Conservation (phyloP, 2,329 filamentous ascomycete species). For the Neonectria ditissima region DNA sequence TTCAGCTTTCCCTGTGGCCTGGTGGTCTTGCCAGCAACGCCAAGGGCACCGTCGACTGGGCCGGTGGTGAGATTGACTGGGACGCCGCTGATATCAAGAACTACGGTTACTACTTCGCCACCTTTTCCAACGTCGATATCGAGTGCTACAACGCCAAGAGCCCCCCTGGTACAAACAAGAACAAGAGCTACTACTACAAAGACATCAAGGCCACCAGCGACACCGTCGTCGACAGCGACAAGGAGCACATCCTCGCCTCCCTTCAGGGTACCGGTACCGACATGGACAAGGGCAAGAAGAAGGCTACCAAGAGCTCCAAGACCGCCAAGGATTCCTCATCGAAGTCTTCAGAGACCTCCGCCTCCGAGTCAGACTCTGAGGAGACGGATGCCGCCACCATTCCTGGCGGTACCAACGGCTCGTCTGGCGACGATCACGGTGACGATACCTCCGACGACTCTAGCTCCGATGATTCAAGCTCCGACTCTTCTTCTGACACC, state of each 20-base stretch:
- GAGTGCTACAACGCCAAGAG: conserved; percentile 80
- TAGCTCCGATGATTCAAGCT: conserved; percentile 27
- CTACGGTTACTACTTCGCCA: conserved; percentile 89
- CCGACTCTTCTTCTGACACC: conserved; percentile 27
- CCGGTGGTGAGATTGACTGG: conserved; percentile 93
- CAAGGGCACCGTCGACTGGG: conserved; percentile 89
- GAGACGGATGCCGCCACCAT: conserved; percentile 36
- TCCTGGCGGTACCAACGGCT: conserved; percentile 30
- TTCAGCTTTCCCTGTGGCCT: conserved; percentile 97
- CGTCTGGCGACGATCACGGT: conserved; percentile 18
- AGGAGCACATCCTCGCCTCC: conserved; percentile 80
- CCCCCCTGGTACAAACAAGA: conserved; percentile 74
- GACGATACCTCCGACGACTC: conserved; percentile 23
- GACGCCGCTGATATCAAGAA: conserved; percentile 78
- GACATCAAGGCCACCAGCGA: conserved; percentile 75
- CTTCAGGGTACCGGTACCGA: conserved; percentile 85
- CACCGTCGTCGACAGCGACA: conserved; percentile 80
- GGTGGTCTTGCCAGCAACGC: conserved; percentile 84
- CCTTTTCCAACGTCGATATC: conserved; percentile 81
- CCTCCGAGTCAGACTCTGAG: conserved; percentile 22
- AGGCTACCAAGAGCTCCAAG: conserved; percentile 22
- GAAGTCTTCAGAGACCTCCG: conserved; percentile 21
- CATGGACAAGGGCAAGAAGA: conserved; percentile 64
- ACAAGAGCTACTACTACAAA: conserved; percentile 82
- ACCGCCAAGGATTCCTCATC: conserved; percentile 30